Conservation (phyloP, 1,284 basidiomycete species). For the Apiotrichum mycotoxinovorans region DNA sequence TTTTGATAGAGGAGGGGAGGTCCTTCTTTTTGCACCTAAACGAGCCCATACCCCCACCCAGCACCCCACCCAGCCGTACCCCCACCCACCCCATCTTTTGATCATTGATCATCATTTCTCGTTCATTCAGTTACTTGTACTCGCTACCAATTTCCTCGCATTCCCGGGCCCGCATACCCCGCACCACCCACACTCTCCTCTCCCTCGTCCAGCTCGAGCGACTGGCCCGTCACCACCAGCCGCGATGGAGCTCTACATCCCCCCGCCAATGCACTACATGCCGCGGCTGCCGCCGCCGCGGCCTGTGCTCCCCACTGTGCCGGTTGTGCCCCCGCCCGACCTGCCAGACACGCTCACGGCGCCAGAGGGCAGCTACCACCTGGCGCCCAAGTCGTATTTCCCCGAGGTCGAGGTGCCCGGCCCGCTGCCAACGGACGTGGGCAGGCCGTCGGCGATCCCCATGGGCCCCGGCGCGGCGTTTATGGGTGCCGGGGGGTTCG, state of each 20-base stretch:
- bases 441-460: conserved; percentile 5
- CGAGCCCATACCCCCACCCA: no score
- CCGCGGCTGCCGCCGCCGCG: conserved; percentile 32
- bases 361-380: conserved; percentile 43
- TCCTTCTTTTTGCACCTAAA: no score
- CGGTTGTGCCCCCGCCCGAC: conserved; percentile 35
- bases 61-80: no score
- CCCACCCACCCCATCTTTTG: no score
- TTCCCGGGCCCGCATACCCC: no score
- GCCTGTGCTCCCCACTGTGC: conserved; percentile 33
- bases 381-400: conserved; percentile 29
- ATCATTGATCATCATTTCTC: no score
- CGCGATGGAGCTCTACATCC: conserved; percentile 40
- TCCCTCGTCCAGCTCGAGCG: neutral
- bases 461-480: conserved; percentile 24
- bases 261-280: conserved; percentile 30
- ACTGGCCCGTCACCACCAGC: neutral
- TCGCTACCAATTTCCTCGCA: no score
- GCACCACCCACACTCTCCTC: no score
- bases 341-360: conserved; percentile 40
- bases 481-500: conserved; percentile 23
- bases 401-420: conserved; percentile 38
- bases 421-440: conserved; percentile 24
- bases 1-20: no score
- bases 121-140: no score